phyloP scores from a whole-genome alignment of 1,284 basidiomycete species.

The Malassezia slooffiae region DNA sequence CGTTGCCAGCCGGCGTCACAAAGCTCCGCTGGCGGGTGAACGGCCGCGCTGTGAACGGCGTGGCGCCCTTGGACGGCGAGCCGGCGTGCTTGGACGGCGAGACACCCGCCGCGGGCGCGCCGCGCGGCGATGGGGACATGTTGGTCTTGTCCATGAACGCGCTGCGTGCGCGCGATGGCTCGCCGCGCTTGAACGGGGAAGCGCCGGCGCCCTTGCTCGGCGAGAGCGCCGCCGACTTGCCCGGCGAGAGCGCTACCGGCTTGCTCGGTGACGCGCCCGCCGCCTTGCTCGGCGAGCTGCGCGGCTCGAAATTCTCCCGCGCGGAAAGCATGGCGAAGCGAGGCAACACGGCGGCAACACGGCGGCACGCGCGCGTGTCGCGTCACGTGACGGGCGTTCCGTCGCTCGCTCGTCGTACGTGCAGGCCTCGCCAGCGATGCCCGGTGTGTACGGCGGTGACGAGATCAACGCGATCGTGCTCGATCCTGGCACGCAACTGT shows the following conservation, averaged over 20 bases:
- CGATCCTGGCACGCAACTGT: constrained; percentile 79
- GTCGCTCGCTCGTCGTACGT: too few relatives aligned
- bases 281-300: not conserved
- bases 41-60: constrained; percentile 1
- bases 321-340: too few relatives aligned
- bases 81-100: constrained; percentile 2
- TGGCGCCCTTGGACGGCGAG: constrained; percentile 12
- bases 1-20: constrained; percentile 34
- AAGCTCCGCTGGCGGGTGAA: constrained; percentile 23
- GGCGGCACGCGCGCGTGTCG: too few relatives aligned
- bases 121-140: constrained; percentile 6
- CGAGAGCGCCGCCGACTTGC: too few relatives aligned
- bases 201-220: not conserved
- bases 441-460: constrained; percentile 51
- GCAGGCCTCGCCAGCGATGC: too few relatives aligned
- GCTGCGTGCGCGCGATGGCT: constrained; percentile 5
- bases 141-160: constrained; percentile 16
- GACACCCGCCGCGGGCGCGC: not conserved
- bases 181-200: constrained; percentile 10
- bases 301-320: too few relatives aligned
- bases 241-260: too few relatives aligned
- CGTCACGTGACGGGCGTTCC: too few relatives aligned
- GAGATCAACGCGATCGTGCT: constrained; percentile 91
- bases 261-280: not conserved
- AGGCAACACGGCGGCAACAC: too few relatives aligned